Percentiles rank a stretch among this genome's conserved stretches.
Evolutionary conservation across 805 yeast species (phyloP).

Genomic region (Yamadazyma sp.): DNA sequence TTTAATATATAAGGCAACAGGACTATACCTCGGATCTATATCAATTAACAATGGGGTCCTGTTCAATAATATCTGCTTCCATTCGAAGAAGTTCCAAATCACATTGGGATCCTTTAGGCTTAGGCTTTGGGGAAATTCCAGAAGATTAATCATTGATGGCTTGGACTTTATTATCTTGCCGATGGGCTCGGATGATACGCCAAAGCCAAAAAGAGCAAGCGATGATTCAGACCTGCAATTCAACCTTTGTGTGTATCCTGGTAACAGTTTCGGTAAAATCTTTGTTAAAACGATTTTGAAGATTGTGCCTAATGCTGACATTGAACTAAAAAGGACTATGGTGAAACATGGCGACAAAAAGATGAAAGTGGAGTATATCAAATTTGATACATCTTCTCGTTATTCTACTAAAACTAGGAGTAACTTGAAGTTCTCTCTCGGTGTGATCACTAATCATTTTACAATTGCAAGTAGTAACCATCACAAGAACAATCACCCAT

Average conservation of each 20-base stretch:
- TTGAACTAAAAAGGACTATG: slow-evolving; percentile 22
- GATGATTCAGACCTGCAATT: not conserved
- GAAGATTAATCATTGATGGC: slow-evolving; percentile 29
- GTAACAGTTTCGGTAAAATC: slow-evolving; percentile 11
- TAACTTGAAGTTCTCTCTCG: slow-evolving; percentile 20
- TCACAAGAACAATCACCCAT: slow-evolving; percentile 13
- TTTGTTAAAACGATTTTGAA: slow-evolving; percentile 10
- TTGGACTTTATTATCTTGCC: slow-evolving; percentile 8
- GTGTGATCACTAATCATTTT: slow-evolving; percentile 15
- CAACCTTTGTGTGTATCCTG: slow-evolving; percentile 17
- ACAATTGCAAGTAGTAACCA: slow-evolving; percentile 7
- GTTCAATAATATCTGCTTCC: slow-evolving; percentile 30
- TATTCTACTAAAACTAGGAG: slow-evolving; percentile 17
- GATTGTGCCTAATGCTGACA: slow-evolving; percentile 22
- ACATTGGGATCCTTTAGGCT: slow-evolving; percentile 26
- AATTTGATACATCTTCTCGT: slow-evolving; percentile 21
- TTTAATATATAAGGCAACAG: slow-evolving; percentile 28
- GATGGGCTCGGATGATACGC: not conserved
- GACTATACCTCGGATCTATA: slow-evolving; percentile 33
- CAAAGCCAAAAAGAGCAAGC: not conserved
- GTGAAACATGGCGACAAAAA: slow-evolving; percentile 8
- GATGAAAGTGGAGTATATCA: slow-evolving; percentile 21
- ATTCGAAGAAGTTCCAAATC: slow-evolving; percentile 15
- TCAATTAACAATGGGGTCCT: slow-evolving; percentile 39
- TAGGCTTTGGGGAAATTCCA: slow-evolving; percentile 40